phyloP scores from a whole-genome alignment of 2,329 filamentous ascomycete genomes.

The Paraconiothyrium brasiliense region DNA sequence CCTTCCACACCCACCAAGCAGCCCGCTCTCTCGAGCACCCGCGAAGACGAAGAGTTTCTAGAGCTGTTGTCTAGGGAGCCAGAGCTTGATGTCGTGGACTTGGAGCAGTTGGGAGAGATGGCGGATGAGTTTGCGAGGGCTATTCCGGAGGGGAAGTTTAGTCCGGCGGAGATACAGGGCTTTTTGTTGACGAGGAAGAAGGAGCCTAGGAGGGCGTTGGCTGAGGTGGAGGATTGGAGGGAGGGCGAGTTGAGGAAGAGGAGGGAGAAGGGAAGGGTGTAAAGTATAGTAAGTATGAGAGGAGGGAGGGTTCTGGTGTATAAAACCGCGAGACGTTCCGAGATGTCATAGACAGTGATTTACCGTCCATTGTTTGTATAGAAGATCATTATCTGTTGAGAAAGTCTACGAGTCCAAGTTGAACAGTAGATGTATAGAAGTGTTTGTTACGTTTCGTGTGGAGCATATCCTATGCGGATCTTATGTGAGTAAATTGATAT shows the following conservation, averaged over 20 bases:
- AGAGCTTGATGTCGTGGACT: constrained; percentile 24
- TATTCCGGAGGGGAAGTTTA: constrained; percentile 59
- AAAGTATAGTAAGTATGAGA: neutral
- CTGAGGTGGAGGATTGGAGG: constrained; percentile 55
- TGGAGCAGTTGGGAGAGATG: constrained; percentile 49
- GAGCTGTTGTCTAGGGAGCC: constrained; percentile 21
- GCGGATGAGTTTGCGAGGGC: constrained; percentile 56
- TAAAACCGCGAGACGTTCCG: no score
- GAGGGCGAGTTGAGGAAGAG: constrained; percentile 45
- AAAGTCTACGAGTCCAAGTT: no score
- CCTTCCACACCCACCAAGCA: constrained; percentile 1
- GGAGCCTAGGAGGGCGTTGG: constrained; percentile 56
- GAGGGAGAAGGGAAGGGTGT: constrained; percentile 38
- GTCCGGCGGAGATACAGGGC: constrained; percentile 63
- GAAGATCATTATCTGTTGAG: no score
- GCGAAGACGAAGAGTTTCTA: constrained; percentile 24
- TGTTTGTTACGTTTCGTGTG: no score
- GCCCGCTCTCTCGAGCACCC: constrained; percentile 7
- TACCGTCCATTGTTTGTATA: no score
- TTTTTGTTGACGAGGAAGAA: constrained; percentile 62
- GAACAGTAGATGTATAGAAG: no score
- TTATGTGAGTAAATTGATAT: no score
- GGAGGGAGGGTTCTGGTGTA: neutral
- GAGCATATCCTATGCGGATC: no score
- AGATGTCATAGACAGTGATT: no score